Evolutionary conservation across 805 yeast genomes (phyloP).

Genomic region (Zygosaccharomyces rouxii): DNA sequence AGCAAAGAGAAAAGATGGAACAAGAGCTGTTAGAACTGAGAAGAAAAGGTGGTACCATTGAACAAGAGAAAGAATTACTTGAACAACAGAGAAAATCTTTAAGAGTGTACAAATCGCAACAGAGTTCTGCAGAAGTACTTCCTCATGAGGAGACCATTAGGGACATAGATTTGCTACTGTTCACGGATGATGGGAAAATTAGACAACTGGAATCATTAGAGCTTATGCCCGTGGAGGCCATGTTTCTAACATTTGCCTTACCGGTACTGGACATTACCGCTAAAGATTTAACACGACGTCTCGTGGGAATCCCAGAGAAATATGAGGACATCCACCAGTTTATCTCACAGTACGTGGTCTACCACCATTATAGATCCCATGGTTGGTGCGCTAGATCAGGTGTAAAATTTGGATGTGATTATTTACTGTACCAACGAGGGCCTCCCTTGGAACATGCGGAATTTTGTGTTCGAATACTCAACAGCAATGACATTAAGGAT

Average conservation of each 20-base stretch:
- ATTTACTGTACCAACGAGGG: conserved; percentile 76
- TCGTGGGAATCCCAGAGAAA: conserved; percentile 12
- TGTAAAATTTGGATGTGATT: conserved; percentile 87
- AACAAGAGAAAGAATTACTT: conserved; percentile 30
- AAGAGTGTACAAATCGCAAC: conserved; percentile 32
- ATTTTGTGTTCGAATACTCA: conserved; percentile 51
- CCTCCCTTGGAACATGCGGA: conserved; percentile 97
- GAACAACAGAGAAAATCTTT: conserved; percentile 33
- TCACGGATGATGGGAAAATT: conserved; percentile 31
- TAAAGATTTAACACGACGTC: conserved; percentile 16
- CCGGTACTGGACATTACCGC: conserved; percentile 41
- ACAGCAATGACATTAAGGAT: conserved; percentile 27
- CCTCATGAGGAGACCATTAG: conserved; percentile 37
- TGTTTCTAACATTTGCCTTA: conserved; percentile 61
- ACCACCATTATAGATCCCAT: conserved; percentile 78
- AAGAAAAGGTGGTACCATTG: conserved; percentile 33
- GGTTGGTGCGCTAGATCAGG: conserved; percentile 97
- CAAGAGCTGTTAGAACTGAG: conserved; percentile 40
- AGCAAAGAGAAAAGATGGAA: conserved; percentile 59
- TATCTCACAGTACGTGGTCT: conserved; percentile 59
- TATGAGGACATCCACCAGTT: conserved; percentile 38
- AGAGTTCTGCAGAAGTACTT: conserved; percentile 9
- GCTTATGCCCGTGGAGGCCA: conserved; percentile 68
- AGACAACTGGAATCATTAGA: conserved; percentile 44
- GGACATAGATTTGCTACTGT: conserved; percentile 19